These are phyloP conservation scores for Coemansia sp. DNA, from an alignment of 192 early-diverging fungal species.

Conservation along the genomic window DNA sequence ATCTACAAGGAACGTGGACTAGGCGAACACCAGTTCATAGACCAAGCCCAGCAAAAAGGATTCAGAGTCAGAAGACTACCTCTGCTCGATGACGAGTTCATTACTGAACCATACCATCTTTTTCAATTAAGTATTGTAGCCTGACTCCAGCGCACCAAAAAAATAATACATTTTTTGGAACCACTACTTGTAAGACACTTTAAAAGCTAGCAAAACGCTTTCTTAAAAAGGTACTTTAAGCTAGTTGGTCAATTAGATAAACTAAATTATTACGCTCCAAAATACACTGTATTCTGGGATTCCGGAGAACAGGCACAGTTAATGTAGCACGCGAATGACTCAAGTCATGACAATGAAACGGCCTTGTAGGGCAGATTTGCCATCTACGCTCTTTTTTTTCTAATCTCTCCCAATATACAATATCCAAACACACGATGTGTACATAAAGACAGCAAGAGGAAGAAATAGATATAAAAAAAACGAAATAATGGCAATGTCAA, in stretches of 20 bases:
- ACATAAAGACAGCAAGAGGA: background rate
- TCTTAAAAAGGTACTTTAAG: constrained; percentile 1
- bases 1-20: background rate
- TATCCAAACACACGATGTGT: background rate
- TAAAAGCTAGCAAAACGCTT: constrained; percentile 12
- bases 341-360: constrained; percentile 55
- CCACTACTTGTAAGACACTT: constrained; percentile 1
- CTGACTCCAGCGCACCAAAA: constrained; percentile 25
- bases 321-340: constrained; percentile 57
- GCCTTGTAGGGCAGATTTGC: constrained; percentile 48
- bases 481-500: constrained; percentile 48
- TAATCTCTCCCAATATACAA: background rate
- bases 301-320: constrained; percentile 13
- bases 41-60: background rate
- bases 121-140: constrained; percentile 16
- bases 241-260: background rate
- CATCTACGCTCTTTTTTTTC: constrained; percentile 15
- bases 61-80: background rate
- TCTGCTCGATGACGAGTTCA: background rate
- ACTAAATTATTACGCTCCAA: constrained; percentile 2
- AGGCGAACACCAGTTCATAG: background rate
- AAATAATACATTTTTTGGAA: background rate
- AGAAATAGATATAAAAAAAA: constrained; percentile 21
- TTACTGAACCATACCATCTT: background rate
- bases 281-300: background rate